Evolutionary conservation across 2,329 filamentous ascomycete species (phyloP), one percentile per base, ranked within the genome.

Genomic region (Apiospora aurea): DNA sequence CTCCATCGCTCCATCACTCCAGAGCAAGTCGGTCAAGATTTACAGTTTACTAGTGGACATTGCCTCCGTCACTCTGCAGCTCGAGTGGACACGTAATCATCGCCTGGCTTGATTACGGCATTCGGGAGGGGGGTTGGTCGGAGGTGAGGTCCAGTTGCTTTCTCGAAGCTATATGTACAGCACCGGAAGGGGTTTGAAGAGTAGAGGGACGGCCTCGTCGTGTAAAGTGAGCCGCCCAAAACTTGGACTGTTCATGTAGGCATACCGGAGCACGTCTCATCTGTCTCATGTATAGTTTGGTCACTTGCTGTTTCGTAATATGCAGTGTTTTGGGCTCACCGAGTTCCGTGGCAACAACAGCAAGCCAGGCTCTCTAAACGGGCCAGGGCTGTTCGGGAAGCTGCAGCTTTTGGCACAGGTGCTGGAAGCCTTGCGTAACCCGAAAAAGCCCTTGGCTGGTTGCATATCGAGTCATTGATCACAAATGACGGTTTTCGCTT

Each of bases 381-480:
- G 34, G 57, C 57, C 57, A 64, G 34, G 34, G 68, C 46, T 24
- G 46, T 47, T 51, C 68, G 68, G 68, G 47, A 53, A 57, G 46
- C 47, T 51, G 68, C 68, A 69, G 47, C n/a, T 44, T 51, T 69
- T 69, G 68, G 68, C 34, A 38, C 66, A 68, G 41, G 57, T 41
- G 34, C 34, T 64, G 57, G 57, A 29, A 21, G 57, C 34, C n/a
- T 64, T 41, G 57, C 34, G 57, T 41, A 41, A 64, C 66, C 24
- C 14, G 44, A 47, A n/a, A 46, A 43, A 29, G 41, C 66, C 44
- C 44, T 47, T 57, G 68, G 68, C 26, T 69, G 47, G 68, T 29
- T 69, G 68, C 68, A 69, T 51, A 38, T 51, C 68, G 68, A 69
- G 68, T 53, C 68, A 69, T 69, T 41, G 18, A 47, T 68, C 66